Base-by-base conservation (phyloP, 306 rosid genomes). In the Trifolium pratense region DNA sequence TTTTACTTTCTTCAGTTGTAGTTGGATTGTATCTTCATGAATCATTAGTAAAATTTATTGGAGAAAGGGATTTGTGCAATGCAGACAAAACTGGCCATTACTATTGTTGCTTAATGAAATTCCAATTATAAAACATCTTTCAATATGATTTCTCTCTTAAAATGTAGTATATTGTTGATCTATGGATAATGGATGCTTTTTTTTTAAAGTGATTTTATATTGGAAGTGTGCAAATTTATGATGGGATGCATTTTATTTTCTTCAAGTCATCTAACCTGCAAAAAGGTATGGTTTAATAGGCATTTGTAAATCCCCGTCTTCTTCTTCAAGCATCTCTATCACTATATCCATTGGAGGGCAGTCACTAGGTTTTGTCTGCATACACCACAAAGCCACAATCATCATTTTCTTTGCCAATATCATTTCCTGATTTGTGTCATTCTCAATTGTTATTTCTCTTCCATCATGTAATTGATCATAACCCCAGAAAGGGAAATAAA, bases 31-130 rank as follows among this genome's bases (percentile, higher is more conserved):
- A 73, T 10, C 39, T 25, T 66, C 61, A 29, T 29, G 6, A 29
- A 4, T 29, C 32, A 42, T 60, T 66, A n/a, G 63, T 55, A 42
- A 45, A 39, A 60, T 67, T 77, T 63, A 59, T 67, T 77, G 79
- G 79, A 45, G 53, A 57, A 46, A 55, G 74, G 49, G 45, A 55
- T 15, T 18, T 59, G 18, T 34, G 21, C 18, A 64, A 29, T 34
- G 21, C 15, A 64, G 31, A 18, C 8, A 26, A 71, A 56, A 45
- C 11, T 64, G 42, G 75, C 36, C 3, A 9, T 34, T 73, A 46
- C 25, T 73, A 9, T 43, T 73, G 57, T 74, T 46, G 16, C 9
- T 43, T 39, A 14, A 63, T 43, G 55, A 75, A 53, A 80, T 40
- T 53, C 68, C 42, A 53, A 37, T 43, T 51, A 40, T 49, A 9